Evolutionary conservation across 768 basidiomycete species (phyloP).

Genomic region (Trametopsis cervina): DNA sequence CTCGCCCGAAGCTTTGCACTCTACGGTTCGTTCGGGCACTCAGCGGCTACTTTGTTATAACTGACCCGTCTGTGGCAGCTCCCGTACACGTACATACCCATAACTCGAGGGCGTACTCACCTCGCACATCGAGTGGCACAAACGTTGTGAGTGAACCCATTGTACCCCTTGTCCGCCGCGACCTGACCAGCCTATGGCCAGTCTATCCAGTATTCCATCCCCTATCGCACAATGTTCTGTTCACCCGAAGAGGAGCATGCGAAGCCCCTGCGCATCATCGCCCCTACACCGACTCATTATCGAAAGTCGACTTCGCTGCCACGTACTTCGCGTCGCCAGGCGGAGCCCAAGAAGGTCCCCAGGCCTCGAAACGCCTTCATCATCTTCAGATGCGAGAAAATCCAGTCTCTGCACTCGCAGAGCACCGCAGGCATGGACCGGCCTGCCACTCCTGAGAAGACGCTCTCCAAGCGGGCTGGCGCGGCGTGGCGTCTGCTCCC

Average conservation of each 20-base stretch:
- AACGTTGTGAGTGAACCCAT: too few species aligned
- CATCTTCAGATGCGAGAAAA: conserved; percentile 65
- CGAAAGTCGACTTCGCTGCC: too few species aligned
- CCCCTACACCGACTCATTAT: not conserved
- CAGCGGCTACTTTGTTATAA: too few species aligned
- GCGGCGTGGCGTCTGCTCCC: conserved; percentile 66
- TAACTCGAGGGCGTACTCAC: too few species aligned
- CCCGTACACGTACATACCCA: too few species aligned
- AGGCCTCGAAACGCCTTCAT: conserved; percentile 69
- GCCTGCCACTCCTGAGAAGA: conserved; percentile 32
- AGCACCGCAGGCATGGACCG: conserved; percentile 17
- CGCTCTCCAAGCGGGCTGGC: conserved; percentile 70
- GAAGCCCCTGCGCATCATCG: not conserved
- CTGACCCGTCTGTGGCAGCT: too few species aligned
- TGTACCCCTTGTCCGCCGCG: too few species aligned
- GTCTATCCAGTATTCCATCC: too few species aligned
- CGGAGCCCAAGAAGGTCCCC: conserved; percentile 53
- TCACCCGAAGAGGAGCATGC: not conserved
- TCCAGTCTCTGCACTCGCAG: conserved; percentile 36
- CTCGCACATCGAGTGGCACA: not conserved
- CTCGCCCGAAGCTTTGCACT: too few species aligned
- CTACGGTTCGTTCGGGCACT: too few species aligned
- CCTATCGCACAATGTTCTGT: not conserved
- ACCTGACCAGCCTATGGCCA: too few species aligned
- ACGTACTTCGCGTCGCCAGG: conserved; percentile 22